phyloP scores from a whole-genome alignment of 2,329 filamentous ascomycete genomes.

The Gnomoniopsis sp. region DNA sequence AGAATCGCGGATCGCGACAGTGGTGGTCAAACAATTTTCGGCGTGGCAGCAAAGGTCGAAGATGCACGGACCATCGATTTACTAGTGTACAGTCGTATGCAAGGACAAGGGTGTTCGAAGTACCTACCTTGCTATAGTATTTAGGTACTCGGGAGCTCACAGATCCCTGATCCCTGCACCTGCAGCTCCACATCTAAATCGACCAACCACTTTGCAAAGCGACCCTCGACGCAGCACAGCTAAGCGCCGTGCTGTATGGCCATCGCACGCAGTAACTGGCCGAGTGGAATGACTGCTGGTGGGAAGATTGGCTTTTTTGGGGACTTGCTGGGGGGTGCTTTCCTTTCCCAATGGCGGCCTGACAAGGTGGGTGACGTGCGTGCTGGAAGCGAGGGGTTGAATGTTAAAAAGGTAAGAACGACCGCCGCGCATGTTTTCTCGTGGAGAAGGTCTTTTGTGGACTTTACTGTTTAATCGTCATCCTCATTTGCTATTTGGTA shows the following conservation, averaged over 20 bases:
- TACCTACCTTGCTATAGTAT: too few species aligned
- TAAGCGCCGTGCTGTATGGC: slow-evolving; percentile 15
- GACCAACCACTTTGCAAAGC: slow-evolving; percentile 13
- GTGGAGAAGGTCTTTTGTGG: neutral
- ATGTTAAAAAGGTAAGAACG: slow-evolving; percentile 8
- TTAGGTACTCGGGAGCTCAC: too few species aligned
- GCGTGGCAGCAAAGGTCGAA: neutral
- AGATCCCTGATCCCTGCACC: neutral
- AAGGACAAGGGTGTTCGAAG: neutral
- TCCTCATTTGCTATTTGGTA: neutral
- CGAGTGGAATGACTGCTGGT: too few species aligned
- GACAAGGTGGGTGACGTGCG: too few species aligned
- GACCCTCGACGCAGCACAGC: slow-evolving; percentile 8
- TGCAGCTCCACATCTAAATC: neutral
- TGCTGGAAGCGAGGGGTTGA: neutral
- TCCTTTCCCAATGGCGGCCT: too few species aligned
- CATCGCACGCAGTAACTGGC: too few species aligned
- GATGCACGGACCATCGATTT: neutral
- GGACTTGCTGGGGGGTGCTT: too few species aligned
- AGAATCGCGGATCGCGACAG: neutral
- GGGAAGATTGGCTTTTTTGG: too few species aligned
- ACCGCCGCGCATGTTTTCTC: neutral
- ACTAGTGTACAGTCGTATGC: neutral
- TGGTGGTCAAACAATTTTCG: neutral
- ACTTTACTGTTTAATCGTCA: neutral